Conservation (phyloP, 345 rosid genomes). For the Trapa incisa region DNA sequence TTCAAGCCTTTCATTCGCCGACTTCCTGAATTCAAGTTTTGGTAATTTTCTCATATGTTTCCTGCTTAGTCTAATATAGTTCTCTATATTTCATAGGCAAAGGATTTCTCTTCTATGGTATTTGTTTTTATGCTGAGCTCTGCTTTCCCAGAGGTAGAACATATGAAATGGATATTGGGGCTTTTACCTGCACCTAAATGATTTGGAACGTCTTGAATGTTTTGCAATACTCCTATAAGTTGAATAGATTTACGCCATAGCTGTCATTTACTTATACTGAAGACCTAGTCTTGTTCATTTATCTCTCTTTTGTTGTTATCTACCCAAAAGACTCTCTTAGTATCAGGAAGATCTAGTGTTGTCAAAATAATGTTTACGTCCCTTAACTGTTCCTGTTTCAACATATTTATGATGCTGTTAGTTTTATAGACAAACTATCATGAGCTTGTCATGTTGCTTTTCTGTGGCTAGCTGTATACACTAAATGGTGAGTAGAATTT, state of each 20-base stretch:
- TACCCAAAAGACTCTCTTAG: no score
- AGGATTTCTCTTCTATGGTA: not conserved
- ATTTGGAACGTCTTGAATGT: not conserved
- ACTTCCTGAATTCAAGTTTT: slow-evolving; percentile 77
- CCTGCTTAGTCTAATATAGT: not conserved
- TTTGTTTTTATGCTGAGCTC: not conserved
- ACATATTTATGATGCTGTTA: not conserved
- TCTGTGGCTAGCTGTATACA: not conserved
- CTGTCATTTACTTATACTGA: not conserved
- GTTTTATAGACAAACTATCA: not conserved
- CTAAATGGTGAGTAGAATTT: not conserved
- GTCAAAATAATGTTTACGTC: not conserved
- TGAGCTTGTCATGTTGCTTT: no score
- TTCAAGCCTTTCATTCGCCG: slow-evolving; percentile 70
- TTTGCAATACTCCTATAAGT: not conserved
- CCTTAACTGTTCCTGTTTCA: not conserved
- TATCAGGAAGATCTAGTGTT: no score
- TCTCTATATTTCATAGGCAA: not conserved
- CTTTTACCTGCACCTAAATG: not conserved
- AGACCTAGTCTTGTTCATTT: not conserved
- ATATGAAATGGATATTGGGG: not conserved
- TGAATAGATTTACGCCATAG: not conserved
- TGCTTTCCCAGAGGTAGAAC: not conserved
- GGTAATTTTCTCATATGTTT: slow-evolving; percentile 24
- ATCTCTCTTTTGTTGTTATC: not conserved